Base-by-base conservation (phyloP, 1,284 basidiomycete genomes). In the Heimioporus retisporus region DNA sequence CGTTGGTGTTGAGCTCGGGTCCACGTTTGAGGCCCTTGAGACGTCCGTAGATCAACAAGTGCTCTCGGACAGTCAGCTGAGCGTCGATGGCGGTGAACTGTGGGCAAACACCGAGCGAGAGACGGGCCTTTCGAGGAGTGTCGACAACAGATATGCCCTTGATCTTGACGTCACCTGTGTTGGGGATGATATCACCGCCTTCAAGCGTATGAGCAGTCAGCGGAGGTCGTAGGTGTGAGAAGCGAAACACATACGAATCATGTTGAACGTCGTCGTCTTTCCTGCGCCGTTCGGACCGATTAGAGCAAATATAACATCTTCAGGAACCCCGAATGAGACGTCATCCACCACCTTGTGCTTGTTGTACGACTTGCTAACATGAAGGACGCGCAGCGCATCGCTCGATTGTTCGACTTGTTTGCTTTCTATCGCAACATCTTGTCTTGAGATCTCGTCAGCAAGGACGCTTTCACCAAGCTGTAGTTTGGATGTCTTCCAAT, bases 61-160 rank as follows among this genome's bases (percentile, higher is more conserved):
- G 93, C 75, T 96, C 90, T 40, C 88, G 84, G 19, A 94, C 93
- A 5, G 91, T 94, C 58, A 95, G 79, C 69, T 93, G 88, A 8
- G 88, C 82, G 69, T 95, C 94, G 65, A 95, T 92, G 0, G 93
- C 93, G 7, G 93, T 93, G 79, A 94, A 93, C 71, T 95, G 93
- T 0, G 93, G 93, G 74, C 92, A 94, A 53, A 95, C 92, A 3
- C 93, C 93, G 11, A 95, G 85, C 7, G 86, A 84, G 7, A 90
- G 83, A 56, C 91, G 85, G 42, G 93, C 91, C 6, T 79, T 82
- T 46, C 86, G 86, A 0, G 92, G 87, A 64, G 89, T 82, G 35
- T 82, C 80, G 25, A 92, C 81, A 48, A 93, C 87, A 1, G 92
- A 94, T 42, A 84, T 81, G 2, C 86, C 88, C 60, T 87, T 85